Base-by-base conservation (phyloP, 2,329 filamentous ascomycete genomes). In the Trichoderma guizhouense region DNA sequence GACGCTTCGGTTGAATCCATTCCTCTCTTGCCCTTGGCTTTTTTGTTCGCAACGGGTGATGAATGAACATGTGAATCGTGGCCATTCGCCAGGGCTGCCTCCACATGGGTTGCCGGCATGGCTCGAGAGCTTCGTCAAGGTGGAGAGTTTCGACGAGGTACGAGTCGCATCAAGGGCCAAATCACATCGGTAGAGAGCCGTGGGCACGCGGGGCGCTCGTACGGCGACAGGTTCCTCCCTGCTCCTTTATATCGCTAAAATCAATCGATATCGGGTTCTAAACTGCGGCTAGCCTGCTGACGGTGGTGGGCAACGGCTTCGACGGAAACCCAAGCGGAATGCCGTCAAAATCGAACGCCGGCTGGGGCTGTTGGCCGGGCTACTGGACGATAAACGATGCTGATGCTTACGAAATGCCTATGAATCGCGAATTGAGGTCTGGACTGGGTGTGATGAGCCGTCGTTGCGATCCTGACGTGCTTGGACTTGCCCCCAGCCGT, bases 1-100 rank as follows among this genome's bases (percentile, higher is more conserved):
- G 94, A 94, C 61, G 95, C 94, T 82, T 98, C 96, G 77, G 90
- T 93, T 24, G 93, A 92, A 80, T 97, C 95, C 75, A 93, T 84
- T 62, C 88, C 86, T 84, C 97, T 97, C 84, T 97, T 97, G 76
- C 87, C 89, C 84, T 97, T 97, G 71, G 86, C 89, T 83, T 96
- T 96, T 84, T 94, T 96, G 71, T 85, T 83, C 71, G 88, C 83
- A 63, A 84, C 82, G 61, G 87, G 75, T 30, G 78, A 77, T 71
- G 79, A 76, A 69, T 83, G 80, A 62, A 74, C 72, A 76, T 83
- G 82, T 60, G 78, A 79, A 76, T 83, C 81, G 75, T 84, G 80
- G 74, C 81, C 81, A 78, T 85, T 84, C 72, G 81, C 77, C 74
- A 82, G 78, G 76, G 80, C 82, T 77, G 83, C 74, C 73, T 85